Percentiles rank a stretch among this genome's conserved stretches.
Conservation (phyloP, 202 grass and related monocot species). For the Miscanthus sacchariflorus region DNA sequence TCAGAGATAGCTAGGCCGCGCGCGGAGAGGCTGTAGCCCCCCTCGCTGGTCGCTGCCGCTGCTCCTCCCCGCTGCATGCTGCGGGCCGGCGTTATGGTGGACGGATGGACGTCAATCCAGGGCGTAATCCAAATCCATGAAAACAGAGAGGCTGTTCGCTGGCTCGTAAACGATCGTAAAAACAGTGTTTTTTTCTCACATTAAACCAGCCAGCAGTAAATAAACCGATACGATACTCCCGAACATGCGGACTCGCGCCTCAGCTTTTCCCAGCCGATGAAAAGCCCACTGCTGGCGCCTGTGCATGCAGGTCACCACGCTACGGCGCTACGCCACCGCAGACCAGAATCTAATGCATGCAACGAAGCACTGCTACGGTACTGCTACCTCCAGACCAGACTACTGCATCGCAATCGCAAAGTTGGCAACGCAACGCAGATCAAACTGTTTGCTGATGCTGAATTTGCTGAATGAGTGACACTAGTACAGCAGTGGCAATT, state of each 20-base stretch:
- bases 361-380: neutral
- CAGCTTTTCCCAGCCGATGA: neutral
- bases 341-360: neutral
- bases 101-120: slow-evolving; percentile 22
- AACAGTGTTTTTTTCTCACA: too few relatives aligned
- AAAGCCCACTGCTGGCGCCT: neutral
- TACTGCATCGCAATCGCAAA: too few relatives aligned
- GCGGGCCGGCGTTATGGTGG: neutral
- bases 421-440: too few relatives aligned
- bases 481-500: neutral
- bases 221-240: too few relatives aligned
- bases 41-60: too few relatives aligned
- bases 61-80: neutral
- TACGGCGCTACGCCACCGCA: too few relatives aligned
- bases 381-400: neutral
- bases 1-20: neutral
- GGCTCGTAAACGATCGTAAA: too few relatives aligned
- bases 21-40: neutral
- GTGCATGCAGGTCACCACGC: too few relatives aligned
- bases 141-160: neutral
- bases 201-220: too few relatives aligned
- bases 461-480: neutral
- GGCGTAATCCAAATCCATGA: slow-evolving; percentile 29
- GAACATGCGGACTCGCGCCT: neutral
- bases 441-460: neutral